Conservation (phyloP, 2,329 filamentous ascomycete genomes). For the Aspergillus sp. region DNA sequence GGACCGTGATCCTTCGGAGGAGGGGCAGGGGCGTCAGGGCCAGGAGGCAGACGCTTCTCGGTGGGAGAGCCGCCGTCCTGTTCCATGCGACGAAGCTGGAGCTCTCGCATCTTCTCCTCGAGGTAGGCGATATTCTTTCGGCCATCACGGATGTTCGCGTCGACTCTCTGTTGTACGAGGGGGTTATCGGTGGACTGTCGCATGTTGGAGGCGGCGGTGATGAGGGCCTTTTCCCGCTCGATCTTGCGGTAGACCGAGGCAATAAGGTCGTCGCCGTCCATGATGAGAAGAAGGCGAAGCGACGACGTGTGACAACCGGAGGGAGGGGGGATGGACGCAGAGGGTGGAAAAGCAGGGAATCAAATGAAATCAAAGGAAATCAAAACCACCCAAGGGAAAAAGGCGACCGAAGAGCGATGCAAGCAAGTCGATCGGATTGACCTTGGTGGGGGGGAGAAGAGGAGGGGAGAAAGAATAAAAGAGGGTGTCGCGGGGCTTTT, state of each 20-base stretch:
- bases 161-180: conserved; percentile 81
- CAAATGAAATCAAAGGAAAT: background rate
- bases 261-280: conserved; percentile 61
- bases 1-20: conserved; percentile 69
- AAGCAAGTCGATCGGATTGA: background rate
- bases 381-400: conserved; percentile 4
- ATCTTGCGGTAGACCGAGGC: conserved; percentile 94
- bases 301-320: conserved; percentile 11
- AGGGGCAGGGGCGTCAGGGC: conserved; percentile 54
- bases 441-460: background rate
- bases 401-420: conserved; percentile 3
- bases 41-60: conserved; percentile 48
- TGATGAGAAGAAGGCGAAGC: conserved; percentile 42
- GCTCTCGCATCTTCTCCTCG: conserved; percentile 83
- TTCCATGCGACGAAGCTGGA: conserved; percentile 76
- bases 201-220: conserved; percentile 92
- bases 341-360: background rate
- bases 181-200: conserved; percentile 94
- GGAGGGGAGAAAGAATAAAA: conserved; percentile 1
- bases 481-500: conserved; percentile 22
- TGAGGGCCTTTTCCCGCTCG: conserved; percentile 91
- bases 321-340: conserved; percentile 13
- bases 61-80: conserved; percentile 47
- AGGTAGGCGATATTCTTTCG: conserved; percentile 93
- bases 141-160: conserved; percentile 91